phyloP scores from a whole-genome alignment of 2,329 filamentous ascomycete species.

The Pseudogymnoascus sp. region DNA sequence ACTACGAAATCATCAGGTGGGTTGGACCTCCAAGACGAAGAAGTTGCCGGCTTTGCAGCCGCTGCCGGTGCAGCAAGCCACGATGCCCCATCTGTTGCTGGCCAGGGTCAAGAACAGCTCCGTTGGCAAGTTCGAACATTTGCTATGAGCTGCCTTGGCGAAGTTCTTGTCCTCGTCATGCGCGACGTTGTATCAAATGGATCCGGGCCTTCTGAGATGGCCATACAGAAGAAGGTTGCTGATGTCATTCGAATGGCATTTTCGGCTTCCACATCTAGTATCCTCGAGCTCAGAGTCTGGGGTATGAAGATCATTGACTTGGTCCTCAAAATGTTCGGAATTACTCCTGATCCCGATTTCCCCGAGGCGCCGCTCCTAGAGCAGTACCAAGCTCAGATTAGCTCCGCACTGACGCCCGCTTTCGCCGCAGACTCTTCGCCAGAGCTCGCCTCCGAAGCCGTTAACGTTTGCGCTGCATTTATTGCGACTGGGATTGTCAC shows the following conservation, averaged over 20 bases:
- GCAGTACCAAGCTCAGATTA: conserved; percentile 97
- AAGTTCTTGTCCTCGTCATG: conserved; percentile 69
- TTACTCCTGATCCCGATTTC: conserved; percentile 91
- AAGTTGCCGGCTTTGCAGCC: conserved; percentile 91
- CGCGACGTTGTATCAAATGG: conserved; percentile 73
- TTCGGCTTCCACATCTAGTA: conserved; percentile 88
- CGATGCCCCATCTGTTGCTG: conserved; percentile 41
- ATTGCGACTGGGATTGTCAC: conserved; percentile 96
- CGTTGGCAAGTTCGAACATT: conserved; percentile 95
- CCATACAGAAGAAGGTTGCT: conserved; percentile 73
- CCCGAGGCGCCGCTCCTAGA: conserved; percentile 93
- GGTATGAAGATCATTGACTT: conserved; percentile 91
- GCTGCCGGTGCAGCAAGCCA: conserved; percentile 51
- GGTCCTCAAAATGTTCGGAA: conserved; percentile 91
- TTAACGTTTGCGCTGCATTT: conserved; percentile 97
- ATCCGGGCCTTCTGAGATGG: conserved; percentile 67
- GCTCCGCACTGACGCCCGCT: conserved; percentile 88
- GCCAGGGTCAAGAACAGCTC: conserved; percentile 71
- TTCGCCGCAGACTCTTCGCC: conserved; percentile 95
- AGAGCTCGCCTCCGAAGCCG: conserved; percentile 87
- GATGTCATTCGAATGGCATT: conserved; percentile 97
- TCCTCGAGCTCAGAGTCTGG: conserved; percentile 81
- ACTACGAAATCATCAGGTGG: conserved; percentile 42
- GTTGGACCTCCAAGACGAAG: conserved; percentile 87
- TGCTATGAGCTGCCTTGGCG: conserved; percentile 79